Evolutionary conservation across 1,284 basidiomycete species (phyloP), one percentile per base, ranked within the genome.

Genomic region (Trichosporon inkin): DNA sequence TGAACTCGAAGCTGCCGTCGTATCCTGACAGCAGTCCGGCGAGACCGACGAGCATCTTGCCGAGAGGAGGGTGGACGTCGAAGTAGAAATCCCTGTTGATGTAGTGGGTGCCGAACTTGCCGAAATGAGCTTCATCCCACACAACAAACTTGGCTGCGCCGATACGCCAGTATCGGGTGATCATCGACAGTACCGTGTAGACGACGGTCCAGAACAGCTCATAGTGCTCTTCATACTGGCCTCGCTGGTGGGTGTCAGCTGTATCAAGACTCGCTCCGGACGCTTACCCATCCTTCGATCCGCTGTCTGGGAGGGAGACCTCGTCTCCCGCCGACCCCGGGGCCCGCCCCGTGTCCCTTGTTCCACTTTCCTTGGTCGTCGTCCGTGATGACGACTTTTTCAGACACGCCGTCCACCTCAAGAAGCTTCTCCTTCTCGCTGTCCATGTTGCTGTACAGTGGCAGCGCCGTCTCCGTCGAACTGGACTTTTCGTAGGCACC

Each of bases 101-200:
- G 78, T 99, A 99, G 79, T 96, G 89, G 24, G 92, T 92, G 58
- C 92, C 92, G 78, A 96, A 96, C 79, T 96, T 96, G 69, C 93
- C 92, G 78, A 96, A 96, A 78, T 96, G 92, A n/a, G 92, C 92
- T 81, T 98, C 96, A 78, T 99, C 96, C 95, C 96, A 99, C 61
- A 98, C 87, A 77, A 99, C 95, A 66, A 84, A 78, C 70, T 88
- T 84, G 56, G 89, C 84, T 59, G 86, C 84, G n/a, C 95, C 95
- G 62, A 99, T 99, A 66, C 87, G 85, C 82, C 94, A 90, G 78
- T 91, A 94, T 38, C 95, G 88, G 8, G 95, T 98, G 83, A 90
- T 89, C 81, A 95, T 92, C 28, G 91, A 87, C 60, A 98, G 85
- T 44, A 96, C 83, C 34, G 93, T 96, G 81, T 99, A 99, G 57